Conservation (phyloP, 2,329 filamentous ascomycete genomes). For the Simplicillium aogashimaense region DNA sequence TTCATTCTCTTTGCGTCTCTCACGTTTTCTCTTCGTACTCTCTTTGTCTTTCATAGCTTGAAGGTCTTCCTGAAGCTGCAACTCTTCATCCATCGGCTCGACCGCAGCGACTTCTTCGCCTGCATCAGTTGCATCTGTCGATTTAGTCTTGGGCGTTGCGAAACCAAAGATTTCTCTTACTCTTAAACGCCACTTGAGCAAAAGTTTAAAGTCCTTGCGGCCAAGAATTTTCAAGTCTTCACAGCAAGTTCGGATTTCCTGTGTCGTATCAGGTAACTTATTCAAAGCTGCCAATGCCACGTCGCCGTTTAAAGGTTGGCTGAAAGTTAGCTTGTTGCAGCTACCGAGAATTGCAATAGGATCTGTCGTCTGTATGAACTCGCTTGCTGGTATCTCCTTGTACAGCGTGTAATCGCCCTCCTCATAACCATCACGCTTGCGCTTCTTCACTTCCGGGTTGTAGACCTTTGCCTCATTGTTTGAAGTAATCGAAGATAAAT, state of each 20-base stretch:
- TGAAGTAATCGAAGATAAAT: slow-evolving; percentile 72
- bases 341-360: slow-evolving; percentile 85
- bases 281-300: slow-evolving; percentile 79
- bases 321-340: slow-evolving; percentile 75
- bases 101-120: slow-evolving; percentile 69
- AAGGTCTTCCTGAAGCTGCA: slow-evolving; percentile 81
- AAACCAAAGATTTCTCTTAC: slow-evolving; percentile 89
- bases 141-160: slow-evolving; percentile 54
- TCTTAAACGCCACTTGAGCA: slow-evolving; percentile 82
- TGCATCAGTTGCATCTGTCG: slow-evolving; percentile 27
- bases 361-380: slow-evolving; percentile 89
- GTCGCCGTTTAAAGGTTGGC: slow-evolving; percentile 70
- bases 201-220: slow-evolving; percentile 83
- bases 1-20: slow-evolving; percentile 82
- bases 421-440: slow-evolving; percentile 95
- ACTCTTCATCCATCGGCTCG: slow-evolving; percentile 87
- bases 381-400: slow-evolving; percentile 78
- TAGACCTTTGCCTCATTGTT: slow-evolving; percentile 98
- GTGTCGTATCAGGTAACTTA: slow-evolving; percentile 76
- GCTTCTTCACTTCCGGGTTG: slow-evolving; percentile 94
- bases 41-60: slow-evolving; percentile 75
- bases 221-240: slow-evolving; percentile 82
- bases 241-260: slow-evolving; percentile 71
- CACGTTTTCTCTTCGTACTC: slow-evolving; percentile 65
- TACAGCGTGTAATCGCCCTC: slow-evolving; percentile 90